Evolutionary conservation across 371 early-diverging fungal genomes (phyloP).

Genomic region (Haplosporangium sp.): DNA sequence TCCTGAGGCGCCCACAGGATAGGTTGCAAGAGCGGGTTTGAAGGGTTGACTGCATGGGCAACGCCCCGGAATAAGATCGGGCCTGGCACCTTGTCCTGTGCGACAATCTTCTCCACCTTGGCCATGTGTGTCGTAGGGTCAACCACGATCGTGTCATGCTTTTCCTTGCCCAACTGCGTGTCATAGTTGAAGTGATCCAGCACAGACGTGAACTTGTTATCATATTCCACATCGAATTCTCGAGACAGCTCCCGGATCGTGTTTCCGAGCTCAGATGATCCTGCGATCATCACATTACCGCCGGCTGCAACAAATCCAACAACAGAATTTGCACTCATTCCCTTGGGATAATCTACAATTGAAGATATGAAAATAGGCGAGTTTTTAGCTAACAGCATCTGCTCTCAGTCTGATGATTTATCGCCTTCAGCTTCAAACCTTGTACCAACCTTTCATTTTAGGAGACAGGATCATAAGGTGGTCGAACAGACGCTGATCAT

Average conservation of each 20-base stretch:
- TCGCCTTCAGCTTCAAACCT: neutral
- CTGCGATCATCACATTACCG: conserved; percentile 90
- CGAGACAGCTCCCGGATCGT: conserved; percentile 80
- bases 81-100: conserved; percentile 46
- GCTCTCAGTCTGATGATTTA: neutral
- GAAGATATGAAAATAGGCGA: conserved; percentile 3
- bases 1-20: conserved; percentile 73
- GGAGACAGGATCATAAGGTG: conserved; percentile 82
- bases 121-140: conserved; percentile 58
- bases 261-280: conserved; percentile 70
- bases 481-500: conserved; percentile 71
- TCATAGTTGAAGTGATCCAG: conserved; percentile 76
- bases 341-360: conserved; percentile 57
- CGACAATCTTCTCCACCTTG: conserved; percentile 52
- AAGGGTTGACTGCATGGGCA: conserved; percentile 69
- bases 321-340: conserved; percentile 66
- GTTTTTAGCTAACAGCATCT: neutral
- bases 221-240: conserved; percentile 89
- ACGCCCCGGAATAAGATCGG: conserved; percentile 84
- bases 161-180: conserved; percentile 27
- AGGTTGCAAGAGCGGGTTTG: conserved; percentile 72
- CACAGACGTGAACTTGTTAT: conserved; percentile 72
- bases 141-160: conserved; percentile 58
- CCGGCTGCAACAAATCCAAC: conserved; percentile 90
- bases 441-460: conserved; percentile 64